phyloP scores from a whole-genome alignment of 148 eudicot species.

The Simmondsia chinensis region DNA sequence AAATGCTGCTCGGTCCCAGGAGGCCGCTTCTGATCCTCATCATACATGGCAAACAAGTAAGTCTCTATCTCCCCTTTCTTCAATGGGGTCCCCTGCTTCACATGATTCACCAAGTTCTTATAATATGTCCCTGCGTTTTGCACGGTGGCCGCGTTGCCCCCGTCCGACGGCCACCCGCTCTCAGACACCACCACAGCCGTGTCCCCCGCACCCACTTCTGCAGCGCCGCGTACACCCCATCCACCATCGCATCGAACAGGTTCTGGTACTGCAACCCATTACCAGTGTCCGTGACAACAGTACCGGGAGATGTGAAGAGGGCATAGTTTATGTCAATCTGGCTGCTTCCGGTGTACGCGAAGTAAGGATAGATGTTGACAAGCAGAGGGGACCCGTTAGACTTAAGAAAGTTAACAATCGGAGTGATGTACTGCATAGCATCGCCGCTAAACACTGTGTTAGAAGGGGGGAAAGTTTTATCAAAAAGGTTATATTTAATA shows the following conservation, averaged over 20 bases:
- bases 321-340: constrained; percentile 24
- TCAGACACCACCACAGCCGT: constrained; percentile 32
- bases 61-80: constrained; percentile 19
- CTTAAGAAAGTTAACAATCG: constrained; percentile 28
- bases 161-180: constrained; percentile 31
- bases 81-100: constrained; percentile 25
- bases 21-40: constrained; percentile 18
- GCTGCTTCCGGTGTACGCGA: constrained; percentile 7
- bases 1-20: constrained; percentile 25
- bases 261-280: constrained; percentile 27
- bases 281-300: constrained; percentile 16
- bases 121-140: constrained; percentile 27
- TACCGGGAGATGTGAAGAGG: constrained; percentile 28
- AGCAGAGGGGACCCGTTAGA: constrained; percentile 23
- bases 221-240: constrained; percentile 37
- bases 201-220: constrained; percentile 19
- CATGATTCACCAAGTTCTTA: constrained; percentile 29
- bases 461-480: constrained; percentile 25
- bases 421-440: constrained; percentile 10
- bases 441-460: constrained; percentile 7
- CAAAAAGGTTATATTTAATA: constrained; percentile 9
- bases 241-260: constrained; percentile 38
- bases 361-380: constrained; percentile 42
- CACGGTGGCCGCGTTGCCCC: constrained; percentile 11
- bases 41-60: constrained; percentile 39